Conservation (phyloP, 1,139 yeast genomes). For the Zygotorulaspora mrakii region DNA sequence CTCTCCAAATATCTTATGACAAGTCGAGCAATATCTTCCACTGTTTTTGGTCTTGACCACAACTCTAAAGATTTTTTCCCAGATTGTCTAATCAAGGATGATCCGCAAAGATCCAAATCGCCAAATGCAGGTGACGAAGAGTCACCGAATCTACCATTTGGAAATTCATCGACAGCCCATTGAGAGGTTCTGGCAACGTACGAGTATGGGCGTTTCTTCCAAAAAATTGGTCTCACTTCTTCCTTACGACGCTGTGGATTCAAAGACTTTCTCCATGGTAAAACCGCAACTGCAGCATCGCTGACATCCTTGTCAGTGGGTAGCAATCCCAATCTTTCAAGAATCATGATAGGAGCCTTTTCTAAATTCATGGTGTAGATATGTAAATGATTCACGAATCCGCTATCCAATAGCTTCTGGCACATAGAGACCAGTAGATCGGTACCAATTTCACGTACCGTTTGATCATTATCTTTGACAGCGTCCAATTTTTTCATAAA, state of each 20-base stretch:
- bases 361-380: conserved; percentile 96
- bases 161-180: conserved; percentile 80
- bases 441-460: conserved; percentile 84
- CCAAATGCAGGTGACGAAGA: conserved; percentile 92
- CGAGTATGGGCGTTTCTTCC: conserved; percentile 92
- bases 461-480: conserved; percentile 83
- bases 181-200: conserved; percentile 86
- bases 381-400: conserved; percentile 79
- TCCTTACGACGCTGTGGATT: conserved; percentile 80
- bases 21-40: conserved; percentile 57
- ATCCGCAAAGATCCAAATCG: conserved; percentile 74
- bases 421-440: conserved; percentile 84
- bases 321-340: conserved; percentile 66
- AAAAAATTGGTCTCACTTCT: conserved; percentile 87
- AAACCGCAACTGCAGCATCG: conserved; percentile 30
- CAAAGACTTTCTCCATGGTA: conserved; percentile 90
- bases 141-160: conserved; percentile 95
- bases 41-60: conserved; percentile 76
- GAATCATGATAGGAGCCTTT: conserved; percentile 81
- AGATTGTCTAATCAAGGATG: conserved; percentile 72
- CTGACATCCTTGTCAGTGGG: conserved; percentile 29
- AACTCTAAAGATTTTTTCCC: conserved; percentile 72
- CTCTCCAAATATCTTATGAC: conserved; percentile 68
- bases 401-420: conserved; percentile 61
- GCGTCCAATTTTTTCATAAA: conserved; percentile 73